Base-by-base conservation (phyloP, 2,329 filamentous ascomycete species). In the Alternaria sp. region DNA sequence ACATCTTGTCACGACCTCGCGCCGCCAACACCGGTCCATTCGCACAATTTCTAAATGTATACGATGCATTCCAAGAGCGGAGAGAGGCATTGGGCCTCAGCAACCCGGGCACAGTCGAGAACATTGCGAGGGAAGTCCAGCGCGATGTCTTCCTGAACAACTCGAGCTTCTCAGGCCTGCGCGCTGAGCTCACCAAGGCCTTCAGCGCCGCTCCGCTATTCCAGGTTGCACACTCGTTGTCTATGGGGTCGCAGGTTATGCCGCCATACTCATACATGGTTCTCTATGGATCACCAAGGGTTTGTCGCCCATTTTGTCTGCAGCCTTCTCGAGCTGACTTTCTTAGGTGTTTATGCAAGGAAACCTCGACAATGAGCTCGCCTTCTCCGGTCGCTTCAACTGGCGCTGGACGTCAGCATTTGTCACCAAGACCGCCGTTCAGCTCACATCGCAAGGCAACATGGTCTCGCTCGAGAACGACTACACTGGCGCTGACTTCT, bases 91-190 rank as follows among this genome's bases (percentile, higher is more conserved):
- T 99, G 66, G 94, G 93, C 63, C 85, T 99, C 70, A 85, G 89
- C 69, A 98, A 98, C 81, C 95, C 95, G 39, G 95, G 95, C 72
- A 93, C 91, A 51, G 89, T 97, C 68, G 95, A 99, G 81, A 89
- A 88, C 75, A 89, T 97, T 78, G 87, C 90, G 70, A 89, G 90
- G 78, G 95, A 99, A 83, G 93, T 97, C 63, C 90, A 96, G 83
- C 93, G 93, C 81, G 93, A 97, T 86, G 93, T 97, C 71, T 90
- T 98, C 78, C 88, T 97, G 74, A 95, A 90, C 82, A 97, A 97
- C 84, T 91, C 92, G 80, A 96, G 95, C 88, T 98, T 99, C 84
- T 91, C 92, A 42, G 95, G 95, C 73, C 86, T 99, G 79, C 91
- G 94, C 77, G 96, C 94, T 78, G 95, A 99, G 80, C 84, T 98